These are phyloP conservation scores for Cyclocybe cylindracea DNA, from an alignment of 768 basidiomycete species.

Conservation along the genomic window DNA sequence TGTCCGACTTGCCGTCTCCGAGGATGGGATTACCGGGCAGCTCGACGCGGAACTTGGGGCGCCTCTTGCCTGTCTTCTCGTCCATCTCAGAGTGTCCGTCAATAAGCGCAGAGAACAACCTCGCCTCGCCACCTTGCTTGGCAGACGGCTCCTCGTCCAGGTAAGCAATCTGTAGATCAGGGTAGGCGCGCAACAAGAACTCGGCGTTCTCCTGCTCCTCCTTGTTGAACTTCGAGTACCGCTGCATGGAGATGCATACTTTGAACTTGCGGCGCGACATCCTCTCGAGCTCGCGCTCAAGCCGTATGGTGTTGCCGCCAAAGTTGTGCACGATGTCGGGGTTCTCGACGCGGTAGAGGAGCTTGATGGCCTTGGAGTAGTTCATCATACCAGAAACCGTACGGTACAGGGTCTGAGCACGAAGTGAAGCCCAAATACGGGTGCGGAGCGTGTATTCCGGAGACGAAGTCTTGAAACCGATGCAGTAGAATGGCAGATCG, in stretches of 20 bases:
- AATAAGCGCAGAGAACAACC: constrained; percentile 90
- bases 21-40: constrained; percentile 98
- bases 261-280: constrained; percentile 99
- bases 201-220: constrained; percentile 99
- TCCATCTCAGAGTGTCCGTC: constrained; percentile 97
- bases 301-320: constrained; percentile 93
- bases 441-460: constrained; percentile 99
- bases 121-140: constrained; percentile 86
- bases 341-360: constrained; percentile 98
- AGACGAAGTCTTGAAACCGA: constrained; percentile 98
- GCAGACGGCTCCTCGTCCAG: constrained; percentile 93
- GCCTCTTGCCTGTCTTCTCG: constrained; percentile 82
- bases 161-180: constrained; percentile 97
- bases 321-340: constrained; percentile 96
- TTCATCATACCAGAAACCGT: constrained; percentile 99
- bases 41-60: constrained; percentile 97
- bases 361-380: constrained; percentile 99
- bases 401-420: constrained; percentile 97
- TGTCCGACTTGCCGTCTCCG: constrained; percentile 98
- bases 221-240: constrained; percentile 98
- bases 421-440: constrained; percentile 98
- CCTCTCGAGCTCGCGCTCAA: constrained; percentile 94
- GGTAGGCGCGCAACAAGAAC: constrained; percentile 96
- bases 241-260: constrained; percentile 97
- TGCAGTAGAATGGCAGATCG: constrained; percentile 98